phyloP scores from a whole-genome alignment of 306 rosid genomes.

The Medicago ruthenica region DNA sequence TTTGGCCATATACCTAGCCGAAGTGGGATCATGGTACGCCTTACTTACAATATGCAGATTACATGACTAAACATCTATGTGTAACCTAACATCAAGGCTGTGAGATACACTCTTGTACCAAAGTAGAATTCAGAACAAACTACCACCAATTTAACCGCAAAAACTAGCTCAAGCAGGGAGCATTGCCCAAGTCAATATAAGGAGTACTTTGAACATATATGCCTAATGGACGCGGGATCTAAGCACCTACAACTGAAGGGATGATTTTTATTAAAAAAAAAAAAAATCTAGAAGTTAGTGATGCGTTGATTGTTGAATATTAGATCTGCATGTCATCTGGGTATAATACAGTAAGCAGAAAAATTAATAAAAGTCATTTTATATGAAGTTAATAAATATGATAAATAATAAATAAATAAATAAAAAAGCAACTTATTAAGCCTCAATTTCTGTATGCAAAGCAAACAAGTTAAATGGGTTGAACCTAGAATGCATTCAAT shows the following conservation, averaged over 20 bases:
- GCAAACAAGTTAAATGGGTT: not conserved
- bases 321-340: not conserved
- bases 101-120: not conserved
- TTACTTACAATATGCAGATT: not conserved
- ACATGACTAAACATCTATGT: not conserved
- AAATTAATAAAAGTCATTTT: not conserved
- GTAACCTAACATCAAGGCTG: slow-evolving; percentile 2
- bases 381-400: not conserved
- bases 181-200: not conserved
- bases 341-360: not conserved
- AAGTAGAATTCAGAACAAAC: slow-evolving; percentile 7
- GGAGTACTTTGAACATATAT: slow-evolving; percentile 5
- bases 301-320: not conserved
- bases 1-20: not conserved
- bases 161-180: not conserved
- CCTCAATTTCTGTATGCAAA: not conserved
- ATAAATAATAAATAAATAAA: not conserved
- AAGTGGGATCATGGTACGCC: not conserved
- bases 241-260: not conserved
- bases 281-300: not conserved
- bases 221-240: not conserved
- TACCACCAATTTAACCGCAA: not conserved
- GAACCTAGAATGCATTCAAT: not conserved
- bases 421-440: not conserved
- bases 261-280: not conserved